Evolutionary conservation across 2,329 filamentous ascomycete genomes (phyloP), one percentile per base, ranked within the genome.

Genomic region (Aspergillus jensenii): DNA sequence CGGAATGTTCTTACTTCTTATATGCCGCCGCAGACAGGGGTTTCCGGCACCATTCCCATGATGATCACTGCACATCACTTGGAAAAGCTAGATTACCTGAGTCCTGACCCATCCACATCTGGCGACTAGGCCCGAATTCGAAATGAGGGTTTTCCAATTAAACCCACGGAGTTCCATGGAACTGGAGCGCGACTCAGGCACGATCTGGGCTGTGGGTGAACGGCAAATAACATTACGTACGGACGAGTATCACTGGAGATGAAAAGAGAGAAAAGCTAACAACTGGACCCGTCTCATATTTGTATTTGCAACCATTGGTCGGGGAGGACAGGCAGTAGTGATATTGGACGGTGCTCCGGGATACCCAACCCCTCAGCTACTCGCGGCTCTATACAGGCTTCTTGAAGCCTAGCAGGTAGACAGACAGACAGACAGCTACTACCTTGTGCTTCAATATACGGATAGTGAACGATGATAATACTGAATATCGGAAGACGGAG

Each of bases 11-110:
- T 27, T n/a, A 5, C 35, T 41, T 50, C 39, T 62, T 64, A 59
- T 64, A 64, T 58, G 33, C 56, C 41, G 21, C 31, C 31, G 51
- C 17, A 11, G n/a, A 19, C 12, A 54, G 52, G 52, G 52, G 40
- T 41, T 23, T 31, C 44, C 52, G 12, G 11, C 17, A 44, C 44
- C 43, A 11, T 54, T 14, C 23, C 19, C 35, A 35, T 12, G 37
- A 53, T 15, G 37, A 56, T 59, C 50, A 41, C 46, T 17, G 27
- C 50, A 25, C 19, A 25, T 49, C 45, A 17, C 40, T 14, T 31
- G 27, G 9, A 31, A 31, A 31, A 11, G 27, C 27, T 31, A 31
- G 27, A 31, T 31, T 31, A 31, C 8, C 9, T 31, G 27, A 31
- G 8, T 3, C 27, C 9, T 31, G 27, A 31, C 27, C 27, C 27